Percentiles rank a stretch among this genome's conserved stretches.
Evolutionary conservation across 345 rosid species (phyloP).

Genomic region (Erodium maritimum): DNA sequence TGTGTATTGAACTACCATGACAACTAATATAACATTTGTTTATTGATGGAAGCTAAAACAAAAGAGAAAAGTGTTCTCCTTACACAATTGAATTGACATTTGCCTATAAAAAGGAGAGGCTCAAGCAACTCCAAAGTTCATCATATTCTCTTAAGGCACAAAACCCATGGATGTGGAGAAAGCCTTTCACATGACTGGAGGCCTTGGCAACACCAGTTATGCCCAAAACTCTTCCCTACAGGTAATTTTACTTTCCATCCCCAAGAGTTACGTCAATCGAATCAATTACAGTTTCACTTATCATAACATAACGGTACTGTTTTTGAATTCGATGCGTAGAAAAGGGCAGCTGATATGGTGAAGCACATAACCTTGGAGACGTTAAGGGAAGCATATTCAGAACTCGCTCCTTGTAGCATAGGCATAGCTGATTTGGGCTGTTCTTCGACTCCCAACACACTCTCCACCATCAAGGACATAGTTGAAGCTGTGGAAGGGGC

Average conservation of each 20-base stretch:
- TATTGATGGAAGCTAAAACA: no score
- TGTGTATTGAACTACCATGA: neutral
- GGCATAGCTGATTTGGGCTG: slow-evolving; percentile 51
- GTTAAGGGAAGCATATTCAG: slow-evolving; percentile 31
- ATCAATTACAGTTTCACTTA: no score
- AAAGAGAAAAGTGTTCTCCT: no score
- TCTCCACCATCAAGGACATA: slow-evolving; percentile 31
- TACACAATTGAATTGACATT: neutral
- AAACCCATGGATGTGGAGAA: neutral
- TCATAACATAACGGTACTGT: neutral
- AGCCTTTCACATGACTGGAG: slow-evolving; percentile 1
- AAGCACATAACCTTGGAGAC: slow-evolving; percentile 51
- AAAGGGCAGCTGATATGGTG: slow-evolving; percentile 56
- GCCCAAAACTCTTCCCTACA: neutral
- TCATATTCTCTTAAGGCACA: no score
- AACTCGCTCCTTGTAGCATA: slow-evolving; percentile 21
- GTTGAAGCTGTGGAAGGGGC: slow-evolving; percentile 24
- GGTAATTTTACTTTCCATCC: neutral
- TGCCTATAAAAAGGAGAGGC: neutral
- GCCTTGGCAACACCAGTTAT: neutral
- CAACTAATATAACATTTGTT: neutral
- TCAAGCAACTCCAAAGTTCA: neutral
- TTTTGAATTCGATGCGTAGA: slow-evolving; percentile 18
- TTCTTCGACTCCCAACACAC: slow-evolving; percentile 41
- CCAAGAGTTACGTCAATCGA: neutral